Evolutionary conservation across 345 rosid genomes (phyloP), one percentile per base, ranked within the genome.

Genomic region (Eucalyptus polybractea): DNA sequence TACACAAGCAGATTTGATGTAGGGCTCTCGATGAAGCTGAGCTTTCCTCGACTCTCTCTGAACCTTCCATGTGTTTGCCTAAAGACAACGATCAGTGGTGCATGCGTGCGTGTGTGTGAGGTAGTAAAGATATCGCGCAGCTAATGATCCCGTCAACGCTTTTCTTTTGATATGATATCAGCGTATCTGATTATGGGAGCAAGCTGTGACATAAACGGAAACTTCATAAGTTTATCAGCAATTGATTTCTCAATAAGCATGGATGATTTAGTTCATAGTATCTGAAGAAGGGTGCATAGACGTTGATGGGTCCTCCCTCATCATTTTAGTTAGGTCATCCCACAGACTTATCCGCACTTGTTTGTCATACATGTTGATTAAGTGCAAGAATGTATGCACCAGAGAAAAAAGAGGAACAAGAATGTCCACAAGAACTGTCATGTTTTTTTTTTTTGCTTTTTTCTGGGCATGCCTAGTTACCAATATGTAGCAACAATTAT

Each of bases 311-410:
- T 40, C 50, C 69, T 45, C 44, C 29, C 85, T 86, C 40, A 87
- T 91, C 93, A 81, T 87, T 81, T 92, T 91, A 92, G 90, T 91
- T 88, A 90, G 91, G 92, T 92, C 92, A 90, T 90, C 81, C 90
- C 91, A 88, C 31, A 37, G 87, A 80, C 29, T 10, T n/a, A 10
- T 16, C 24, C 29, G 16, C 47, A 40, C 13, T 76, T 40, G 85
- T 24, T 72, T 76, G 85, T 42, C 85, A 11, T 13, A 40, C 85
- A 40, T 42, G 47, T 76, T 29, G 29, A 40, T 40, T 76, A 76
- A 76, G 14, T 21, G 42, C 27, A 10, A 76, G 83, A 21, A 37
- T 21, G 27, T 21, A 37, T 76, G 83, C 44, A 76, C 47, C 47
- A 76, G 27, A 76, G 24, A 17, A 76, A 40, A 40, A 40, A 40